Base-by-base conservation (phyloP, 306 rosid genomes). In the Quercus aquifolioides region DNA sequence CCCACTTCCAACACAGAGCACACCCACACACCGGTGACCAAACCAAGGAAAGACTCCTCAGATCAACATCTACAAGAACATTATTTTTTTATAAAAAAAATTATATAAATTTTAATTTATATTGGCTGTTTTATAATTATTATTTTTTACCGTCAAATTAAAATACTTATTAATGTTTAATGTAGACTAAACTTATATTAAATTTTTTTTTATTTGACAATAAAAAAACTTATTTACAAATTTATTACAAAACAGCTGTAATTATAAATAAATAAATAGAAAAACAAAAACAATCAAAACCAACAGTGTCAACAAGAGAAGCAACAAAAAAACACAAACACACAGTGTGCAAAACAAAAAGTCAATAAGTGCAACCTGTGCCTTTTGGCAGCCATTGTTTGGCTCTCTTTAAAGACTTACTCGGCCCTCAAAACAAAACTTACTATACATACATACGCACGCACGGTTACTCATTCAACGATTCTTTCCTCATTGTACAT, bases 361-460 rank as follows among this genome's bases (percentile, higher is more conserved):
- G 95, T 91, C 95, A 91, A 91, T 69, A 88, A 87, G 92, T 87
- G 95, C 89, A 87, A 82, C 79, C 88, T 82, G 69, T 60, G 63
- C 78, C 78, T 80, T 85, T 83, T 78, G 83, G 79, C 83, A 58
- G 75, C 75, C 89, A 84, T 90, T 82, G 30, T 38, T 10, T 70
- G 33, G 31, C 60, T 17, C 75, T 17, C 71, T 63, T 76, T 78
- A 77, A 78, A 76, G 90, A 82, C 91, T 82, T 82, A 51, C 74
- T 35, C 8, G 46, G 11, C 46, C 46, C 2, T 41, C 46, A 8
- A 41, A 71, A 52, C 72, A 46, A 63, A 68, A 64, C 81, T 55
- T 46, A 76, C 54, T 12, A 13, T 49, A 49, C 54, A 41, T 41
- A 41, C 46, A 41, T 41, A 49, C 54, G 54, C 54, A 49, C 54